These are phyloP conservation scores for Nymphaea colorata DNA, from an alignment of 164 flowering plant genomes.

Conservation along the genomic window DNA sequence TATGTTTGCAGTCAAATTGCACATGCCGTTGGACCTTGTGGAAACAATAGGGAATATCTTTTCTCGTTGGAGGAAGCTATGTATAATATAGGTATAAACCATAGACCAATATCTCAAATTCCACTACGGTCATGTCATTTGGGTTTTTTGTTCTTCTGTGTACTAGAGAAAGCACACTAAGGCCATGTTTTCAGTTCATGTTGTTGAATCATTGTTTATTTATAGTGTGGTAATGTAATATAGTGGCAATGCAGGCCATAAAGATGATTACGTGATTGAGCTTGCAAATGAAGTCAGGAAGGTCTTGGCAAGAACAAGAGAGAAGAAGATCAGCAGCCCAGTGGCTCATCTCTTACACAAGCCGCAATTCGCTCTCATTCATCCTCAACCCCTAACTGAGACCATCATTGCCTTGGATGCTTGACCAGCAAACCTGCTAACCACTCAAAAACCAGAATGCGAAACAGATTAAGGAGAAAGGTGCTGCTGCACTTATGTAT, in stretches of 20 bases:
- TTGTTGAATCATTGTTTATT: too few species aligned
- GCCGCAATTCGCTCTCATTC: constrained; percentile 30
- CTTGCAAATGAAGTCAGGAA: constrained; percentile 90
- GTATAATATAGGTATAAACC: constrained; percentile 54
- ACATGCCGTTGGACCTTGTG: constrained; percentile 87
- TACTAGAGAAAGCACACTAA: background rate
- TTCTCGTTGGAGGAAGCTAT: constrained; percentile 82
- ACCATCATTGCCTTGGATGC: constrained; percentile 49
- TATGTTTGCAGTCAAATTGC: constrained; percentile 74
- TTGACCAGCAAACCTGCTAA: background rate
- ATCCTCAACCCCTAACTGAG: constrained; percentile 34
- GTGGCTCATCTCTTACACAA: constrained; percentile 23
- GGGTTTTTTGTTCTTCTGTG: background rate
- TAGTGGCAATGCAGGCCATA: constrained; percentile 45
- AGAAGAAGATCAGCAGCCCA: constrained; percentile 12
- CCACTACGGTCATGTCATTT: background rate
- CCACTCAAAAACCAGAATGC: too few species aligned
- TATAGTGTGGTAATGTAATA: too few species aligned
- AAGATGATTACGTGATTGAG: constrained; percentile 68
- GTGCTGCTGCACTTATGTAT: too few species aligned
- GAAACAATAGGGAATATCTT: constrained; percentile 87
- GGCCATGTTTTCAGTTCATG: too few species aligned
- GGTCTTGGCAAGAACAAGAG: constrained; percentile 40
- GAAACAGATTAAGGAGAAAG: too few species aligned
- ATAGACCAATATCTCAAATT: constrained; percentile 8